Evolutionary conservation across 108 stramenopile species (phyloP), one percentile per base, ranked within the genome.

Genomic region (Chaetoceros muelleri): DNA sequence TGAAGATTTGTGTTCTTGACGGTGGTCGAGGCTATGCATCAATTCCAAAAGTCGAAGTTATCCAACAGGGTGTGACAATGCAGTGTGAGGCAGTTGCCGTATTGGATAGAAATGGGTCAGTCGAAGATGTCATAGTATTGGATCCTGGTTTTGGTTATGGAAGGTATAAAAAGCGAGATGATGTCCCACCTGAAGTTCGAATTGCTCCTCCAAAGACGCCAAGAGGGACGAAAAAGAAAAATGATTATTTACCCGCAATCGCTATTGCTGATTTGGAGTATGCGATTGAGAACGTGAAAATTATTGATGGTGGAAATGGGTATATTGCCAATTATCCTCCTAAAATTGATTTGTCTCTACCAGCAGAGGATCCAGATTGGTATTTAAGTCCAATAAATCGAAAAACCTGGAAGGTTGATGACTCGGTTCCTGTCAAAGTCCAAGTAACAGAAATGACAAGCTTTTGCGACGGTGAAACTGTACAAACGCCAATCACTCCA

Each of bases 111-210:
- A 53, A 71, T 2, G 85, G 85, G 18, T 62, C 57, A 20, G 76
- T 90, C 1, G 77, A 84, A 17, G 67, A 67, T 16, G 52, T 90
- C 3, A 44, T 90, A 7, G 81, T 90, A 0, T 29, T 87, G 30
- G 78, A 90, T 60, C 85, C 89, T 3, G 89, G 89, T 8, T 85
- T 67, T 62, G 89, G 89, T 17, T 90, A 87, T 55, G 84, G 82
- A 19, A 27, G 13, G 55, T 13, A 27, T 53, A 67, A 25, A 47
- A 75, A 61, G 56, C 49, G 29, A 23, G 31, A 28, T 50, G 60
- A 18, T 44, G 57, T 50, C 7, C 66, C 81, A 17, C 88, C 88
- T 8, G 81, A 58, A 22, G 82, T 90, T 1, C 76, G 56, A 25
- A 84, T 90, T 58, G 61, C 66, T 52, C 55, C 58, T 28, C 82